Evolutionary conservation across 768 basidiomycete species (phyloP), one percentile per base, ranked within the genome.

Genomic region (Xerocomus potaroensis): DNA sequence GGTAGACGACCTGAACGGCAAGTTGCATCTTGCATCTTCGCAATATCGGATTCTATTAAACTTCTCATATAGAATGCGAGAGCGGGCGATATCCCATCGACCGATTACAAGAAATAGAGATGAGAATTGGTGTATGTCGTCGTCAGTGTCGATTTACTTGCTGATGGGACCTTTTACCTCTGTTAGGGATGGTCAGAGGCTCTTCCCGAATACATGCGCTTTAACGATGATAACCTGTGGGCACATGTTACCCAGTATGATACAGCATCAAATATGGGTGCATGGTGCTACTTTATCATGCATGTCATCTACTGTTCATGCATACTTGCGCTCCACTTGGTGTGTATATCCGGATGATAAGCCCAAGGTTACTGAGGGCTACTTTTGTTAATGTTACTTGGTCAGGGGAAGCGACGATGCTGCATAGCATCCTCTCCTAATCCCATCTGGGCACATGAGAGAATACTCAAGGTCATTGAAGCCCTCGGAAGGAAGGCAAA

Each of bases 281-380:
- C 86, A 9, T 91, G 88, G 89, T 86, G 83, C 56, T 91, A 79
- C 67, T 85, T 79, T 53, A 73, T 74, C 60, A 84, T 88, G 72
- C 87, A 91, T 62, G 72, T 80, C 36, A 70, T 84, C 51, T 78
- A 90, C 55, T 84, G 83, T 33, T 83, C 83, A 48, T 81, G 80
- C 55, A 68, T 76, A 26, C 72, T 89, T 44, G 81, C 79, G 16
- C 60, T 90, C 31, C 76, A 78, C 54, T 72, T 75, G 64, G 87
- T 88, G 57, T 68, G 78, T 72, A 50, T 40, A 46, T 47, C 47
- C 31, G 16, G 26, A 32, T 33, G 24, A 39, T 41, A 18, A 24
- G 16, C 27, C 10, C 12, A 21, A 16, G 34, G 15, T 24, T 19
- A 8, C 41, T 11, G 2, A 38, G 16, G 29, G 21, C 33, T 29